A percentile compares a stretch with the other conserved stretches of the same genome.
phyloP scores from a whole-genome alignment of 371 early-diverging fungal genomes.

The Zopfochytrium polystomum region DNA sequence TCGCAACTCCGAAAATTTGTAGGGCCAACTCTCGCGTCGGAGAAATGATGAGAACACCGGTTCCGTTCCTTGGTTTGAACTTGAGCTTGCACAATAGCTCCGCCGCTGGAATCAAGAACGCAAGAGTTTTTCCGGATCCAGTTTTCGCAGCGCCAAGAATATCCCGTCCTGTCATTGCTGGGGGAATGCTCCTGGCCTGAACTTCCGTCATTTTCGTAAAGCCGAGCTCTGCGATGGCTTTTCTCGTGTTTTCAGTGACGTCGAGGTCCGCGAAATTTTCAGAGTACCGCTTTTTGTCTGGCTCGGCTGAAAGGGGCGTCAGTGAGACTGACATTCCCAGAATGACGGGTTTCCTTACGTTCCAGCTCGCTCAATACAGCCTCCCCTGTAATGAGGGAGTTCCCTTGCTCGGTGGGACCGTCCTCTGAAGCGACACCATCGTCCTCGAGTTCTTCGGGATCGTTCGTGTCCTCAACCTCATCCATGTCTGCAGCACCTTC shows the following conservation, averaged over 20 bases:
- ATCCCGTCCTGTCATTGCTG: slow-evolving; percentile 93
- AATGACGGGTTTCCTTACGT: neutral
- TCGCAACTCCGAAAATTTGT: slow-evolving; percentile 97
- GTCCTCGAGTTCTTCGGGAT: slow-evolving; percentile 2
- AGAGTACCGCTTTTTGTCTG: no score
- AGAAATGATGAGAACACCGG: slow-evolving; percentile 93
- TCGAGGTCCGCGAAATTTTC: slow-evolving; percentile 40
- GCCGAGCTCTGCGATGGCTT: slow-evolving; percentile 89
- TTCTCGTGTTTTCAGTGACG: slow-evolving; percentile 48
- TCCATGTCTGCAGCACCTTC: slow-evolving; percentile 11
- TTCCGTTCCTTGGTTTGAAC: slow-evolving; percentile 93
- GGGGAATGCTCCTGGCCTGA: slow-evolving; percentile 93
- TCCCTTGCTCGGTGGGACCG: neutral
- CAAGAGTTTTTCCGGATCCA: slow-evolving; percentile 68
- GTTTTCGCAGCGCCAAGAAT: slow-evolving; percentile 99
- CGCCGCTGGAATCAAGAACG: slow-evolving; percentile 96
- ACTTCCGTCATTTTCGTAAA: slow-evolving; percentile 96
- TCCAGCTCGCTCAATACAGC: slow-evolving; percentile 11
- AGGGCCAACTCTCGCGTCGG: slow-evolving; percentile 99
- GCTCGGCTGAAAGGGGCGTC: slow-evolving; percentile 14
- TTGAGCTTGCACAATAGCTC: slow-evolving; percentile 80
- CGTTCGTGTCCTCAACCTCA: slow-evolving; percentile 18
- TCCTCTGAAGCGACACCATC: neutral
- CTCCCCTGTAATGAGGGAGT: neutral
- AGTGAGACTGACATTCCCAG: neutral